Conservation (phyloP, 805 yeast genomes). For the Deakozyma indianensis region DNA sequence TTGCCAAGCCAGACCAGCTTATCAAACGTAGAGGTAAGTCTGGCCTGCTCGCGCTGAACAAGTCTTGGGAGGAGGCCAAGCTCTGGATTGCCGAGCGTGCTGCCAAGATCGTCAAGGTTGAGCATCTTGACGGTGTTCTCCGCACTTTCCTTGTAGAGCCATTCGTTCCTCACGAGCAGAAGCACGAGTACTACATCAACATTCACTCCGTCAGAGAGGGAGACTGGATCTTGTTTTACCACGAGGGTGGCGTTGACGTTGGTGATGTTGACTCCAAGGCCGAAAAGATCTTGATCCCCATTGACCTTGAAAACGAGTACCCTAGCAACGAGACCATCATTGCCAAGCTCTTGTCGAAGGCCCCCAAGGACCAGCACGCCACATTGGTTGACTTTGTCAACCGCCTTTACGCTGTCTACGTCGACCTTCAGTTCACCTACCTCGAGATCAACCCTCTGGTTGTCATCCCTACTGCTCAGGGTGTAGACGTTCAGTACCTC, state of each 20-base stretch:
- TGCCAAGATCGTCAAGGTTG: constrained; percentile 25
- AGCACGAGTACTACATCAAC: constrained; percentile 32
- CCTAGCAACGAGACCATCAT: constrained; percentile 25
- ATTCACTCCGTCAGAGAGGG: constrained; percentile 34
- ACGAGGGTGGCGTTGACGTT: constrained; percentile 35
- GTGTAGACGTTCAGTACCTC: constrained; percentile 30
- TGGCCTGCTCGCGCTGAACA: constrained; percentile 29
- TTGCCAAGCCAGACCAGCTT: constrained; percentile 33
- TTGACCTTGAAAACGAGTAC: constrained; percentile 26
- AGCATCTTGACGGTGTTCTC: constrained; percentile 25
- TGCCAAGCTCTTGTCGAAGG: constrained; percentile 22
- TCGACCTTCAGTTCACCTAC: constrained; percentile 32
- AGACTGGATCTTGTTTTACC: constrained; percentile 32
- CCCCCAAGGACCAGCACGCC: constrained; percentile 26
- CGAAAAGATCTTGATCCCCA: constrained; percentile 27
- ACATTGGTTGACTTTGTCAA: constrained; percentile 30
- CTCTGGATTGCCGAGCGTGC: constrained; percentile 31
- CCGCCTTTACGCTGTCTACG: constrained; percentile 32
- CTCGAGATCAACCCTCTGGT: constrained; percentile 33
- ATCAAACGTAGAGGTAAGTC: constrained; percentile 33
- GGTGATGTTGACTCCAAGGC: constrained; percentile 35
- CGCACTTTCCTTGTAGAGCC: constrained; percentile 31
- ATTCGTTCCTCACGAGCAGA: constrained; percentile 32
- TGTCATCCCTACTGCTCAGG: constrained; percentile 25
- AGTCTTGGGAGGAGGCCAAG: constrained; percentile 29